These are phyloP conservation scores for Russula lepida DNA, from an alignment of 768 basidiomycete genomes.

Conservation along the genomic window DNA sequence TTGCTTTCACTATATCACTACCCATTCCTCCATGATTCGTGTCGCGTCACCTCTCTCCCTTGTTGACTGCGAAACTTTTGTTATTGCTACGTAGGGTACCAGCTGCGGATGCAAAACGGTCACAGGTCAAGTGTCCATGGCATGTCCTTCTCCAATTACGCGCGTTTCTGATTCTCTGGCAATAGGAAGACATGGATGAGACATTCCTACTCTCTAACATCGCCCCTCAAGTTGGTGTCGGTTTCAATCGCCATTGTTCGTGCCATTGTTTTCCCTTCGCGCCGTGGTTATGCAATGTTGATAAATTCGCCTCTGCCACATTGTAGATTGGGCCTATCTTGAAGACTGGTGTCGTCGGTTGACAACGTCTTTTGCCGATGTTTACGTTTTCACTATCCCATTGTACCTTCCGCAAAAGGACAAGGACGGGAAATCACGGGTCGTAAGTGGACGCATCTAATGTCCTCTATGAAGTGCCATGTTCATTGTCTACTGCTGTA, in stretches of 20 bases:
- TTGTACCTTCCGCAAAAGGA: conserved; percentile 87
- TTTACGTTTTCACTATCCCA: conserved; percentile 96
- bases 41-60: neutral
- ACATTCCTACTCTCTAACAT: conserved; percentile 94
- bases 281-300: neutral
- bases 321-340: conserved; percentile 92
- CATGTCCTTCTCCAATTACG: neutral
- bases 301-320: neutral
- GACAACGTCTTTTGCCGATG: conserved; percentile 82
- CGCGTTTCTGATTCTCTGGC: neutral
- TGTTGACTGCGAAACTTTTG: neutral
- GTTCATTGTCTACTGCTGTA: conserved; percentile 26
- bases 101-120: conserved; percentile 89
- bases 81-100: conserved; percentile 57
- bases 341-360: conserved; percentile 93
- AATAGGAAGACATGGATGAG: conserved; percentile 86
- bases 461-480: neutral
- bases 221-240: conserved; percentile 95
- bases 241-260: conserved; percentile 95
- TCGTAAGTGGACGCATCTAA: conserved; percentile 47
- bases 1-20: neutral
- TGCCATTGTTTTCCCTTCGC: conserved; percentile 14
- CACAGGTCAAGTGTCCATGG: conserved; percentile 44
- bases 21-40: neutral
- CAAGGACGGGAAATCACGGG: conserved; percentile 88